These are phyloP conservation scores for Globisporangium nagaii DNA, from an alignment of 352 stramenopile genomes.

Conservation along the genomic window DNA sequence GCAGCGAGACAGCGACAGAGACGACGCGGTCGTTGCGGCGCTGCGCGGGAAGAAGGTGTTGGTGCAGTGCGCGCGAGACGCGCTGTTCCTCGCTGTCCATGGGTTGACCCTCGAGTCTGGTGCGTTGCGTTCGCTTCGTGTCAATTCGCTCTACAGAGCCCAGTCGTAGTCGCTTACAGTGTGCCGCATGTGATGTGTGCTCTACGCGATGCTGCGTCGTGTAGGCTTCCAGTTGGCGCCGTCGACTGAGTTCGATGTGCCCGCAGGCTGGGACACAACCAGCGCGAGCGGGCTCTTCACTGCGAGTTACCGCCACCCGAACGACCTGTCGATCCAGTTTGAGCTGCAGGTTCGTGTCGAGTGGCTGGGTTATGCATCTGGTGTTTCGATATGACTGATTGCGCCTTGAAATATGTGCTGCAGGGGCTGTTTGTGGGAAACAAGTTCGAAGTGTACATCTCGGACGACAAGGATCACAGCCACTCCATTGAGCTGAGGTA, in stretches of 20 bases:
- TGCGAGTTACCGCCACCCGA: slow-evolving; percentile 44
- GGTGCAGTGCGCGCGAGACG: slow-evolving; percentile 49
- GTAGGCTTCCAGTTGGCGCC: slow-evolving; percentile 12
- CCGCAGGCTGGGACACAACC: slow-evolving; percentile 51
- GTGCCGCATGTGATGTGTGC: too few relatives aligned
- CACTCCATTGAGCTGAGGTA: slow-evolving; percentile 75
- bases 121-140: slow-evolving; percentile 19
- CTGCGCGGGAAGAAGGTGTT: slow-evolving; percentile 38
- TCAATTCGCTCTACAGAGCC: slow-evolving; percentile 1
- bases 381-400: too few relatives aligned
- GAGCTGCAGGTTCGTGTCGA: slow-evolving; percentile 41
- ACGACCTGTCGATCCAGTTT: slow-evolving; percentile 47
- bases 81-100: slow-evolving; percentile 67
- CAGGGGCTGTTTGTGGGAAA: slow-evolving; percentile 69
- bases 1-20: slow-evolving; percentile 18
- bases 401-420: too few relatives aligned
- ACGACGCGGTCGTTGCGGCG: slow-evolving; percentile 34
- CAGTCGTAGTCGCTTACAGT: too few relatives aligned
- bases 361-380: not conserved
- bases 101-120: slow-evolving; percentile 63
- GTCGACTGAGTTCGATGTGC: slow-evolving; percentile 24
- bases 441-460: slow-evolving; percentile 80
- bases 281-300: slow-evolving; percentile 60
- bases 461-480: slow-evolving; percentile 52
- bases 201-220: too few relatives aligned